phyloP scores from a whole-genome alignment of 371 early-diverging fungal species.

The Chytridium lagenaria region DNA sequence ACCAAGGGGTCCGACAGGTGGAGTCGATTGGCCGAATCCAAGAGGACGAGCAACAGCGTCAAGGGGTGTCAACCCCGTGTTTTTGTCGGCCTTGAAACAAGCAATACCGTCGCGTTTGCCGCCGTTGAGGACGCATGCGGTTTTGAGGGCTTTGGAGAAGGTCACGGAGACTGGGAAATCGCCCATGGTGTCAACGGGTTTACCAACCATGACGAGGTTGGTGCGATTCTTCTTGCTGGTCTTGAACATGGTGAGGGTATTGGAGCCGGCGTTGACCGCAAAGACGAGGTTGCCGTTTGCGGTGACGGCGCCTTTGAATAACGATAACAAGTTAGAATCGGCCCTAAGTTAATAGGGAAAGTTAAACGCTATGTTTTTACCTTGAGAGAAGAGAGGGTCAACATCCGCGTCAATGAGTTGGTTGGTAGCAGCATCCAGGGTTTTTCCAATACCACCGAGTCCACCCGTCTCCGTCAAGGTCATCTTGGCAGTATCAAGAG shows the following conservation, averaged over 20 bases:
- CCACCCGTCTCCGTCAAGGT: background rate
- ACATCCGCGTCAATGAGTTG: background rate
- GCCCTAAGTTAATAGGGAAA: too few relatives aligned
- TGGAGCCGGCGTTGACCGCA: constrained; percentile 10
- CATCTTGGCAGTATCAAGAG: background rate
- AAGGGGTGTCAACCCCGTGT: background rate
- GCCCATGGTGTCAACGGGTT: background rate
- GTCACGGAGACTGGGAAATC: constrained; percentile 2
- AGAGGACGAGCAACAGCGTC: background rate
- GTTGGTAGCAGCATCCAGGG: background rate
- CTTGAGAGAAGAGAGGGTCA: constrained; percentile 9
- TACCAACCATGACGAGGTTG: background rate
- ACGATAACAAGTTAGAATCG: too few relatives aligned
- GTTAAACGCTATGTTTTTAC: too few relatives aligned
- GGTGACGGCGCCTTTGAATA: too few relatives aligned
- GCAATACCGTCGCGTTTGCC: constrained; percentile 11
- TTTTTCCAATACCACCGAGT: background rate
- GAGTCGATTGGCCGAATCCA: constrained; percentile 18
- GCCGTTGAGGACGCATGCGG: constrained; percentile 22
- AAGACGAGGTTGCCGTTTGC: background rate
- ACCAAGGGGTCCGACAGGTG: constrained; percentile 25
- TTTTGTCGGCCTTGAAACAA: background rate
- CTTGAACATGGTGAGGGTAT: background rate
- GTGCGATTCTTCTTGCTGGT: background rate
- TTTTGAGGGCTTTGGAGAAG: constrained; percentile 10